These are phyloP conservation scores for Lolium rigidum DNA, from an alignment of 176 grass and related monocot species.

Conservation along the genomic window DNA sequence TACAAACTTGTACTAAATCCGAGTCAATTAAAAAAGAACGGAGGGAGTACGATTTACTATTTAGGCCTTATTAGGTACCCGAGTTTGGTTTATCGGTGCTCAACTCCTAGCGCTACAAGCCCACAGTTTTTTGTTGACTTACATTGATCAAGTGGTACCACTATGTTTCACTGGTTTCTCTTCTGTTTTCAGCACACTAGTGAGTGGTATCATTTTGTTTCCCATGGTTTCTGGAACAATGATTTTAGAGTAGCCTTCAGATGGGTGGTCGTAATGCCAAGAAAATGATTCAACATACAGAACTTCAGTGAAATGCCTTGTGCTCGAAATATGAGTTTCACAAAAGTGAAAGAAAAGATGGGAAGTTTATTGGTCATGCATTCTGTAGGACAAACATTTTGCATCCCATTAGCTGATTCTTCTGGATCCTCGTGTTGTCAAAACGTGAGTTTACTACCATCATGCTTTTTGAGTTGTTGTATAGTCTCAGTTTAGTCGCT, in stretches of 20 bases:
- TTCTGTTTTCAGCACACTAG: background rate
- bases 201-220: background rate
- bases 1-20: too few relatives aligned
- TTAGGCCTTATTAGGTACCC: background rate
- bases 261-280: background rate
- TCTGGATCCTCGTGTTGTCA: slow-evolving; percentile 6
- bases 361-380: background rate
- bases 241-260: background rate
- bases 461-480: too few relatives aligned
- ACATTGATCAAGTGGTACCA: background rate
- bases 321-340: background rate
- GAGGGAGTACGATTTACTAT: background rate
- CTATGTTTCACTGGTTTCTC: background rate
- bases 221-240: background rate
- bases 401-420: background rate
- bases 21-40: too few relatives aligned
- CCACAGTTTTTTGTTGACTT: too few relatives aligned
- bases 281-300: background rate
- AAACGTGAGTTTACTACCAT: background rate
- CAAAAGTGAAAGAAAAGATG: background rate
- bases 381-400: slow-evolving; percentile 17
- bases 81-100: background rate
- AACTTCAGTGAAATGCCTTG: background rate
- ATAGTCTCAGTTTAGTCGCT: too few relatives aligned
- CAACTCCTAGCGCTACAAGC: background rate